These are phyloP conservation scores for Nitzschia palea DNA, from an alignment of 108 stramenopile species.

Conservation along the genomic window DNA sequence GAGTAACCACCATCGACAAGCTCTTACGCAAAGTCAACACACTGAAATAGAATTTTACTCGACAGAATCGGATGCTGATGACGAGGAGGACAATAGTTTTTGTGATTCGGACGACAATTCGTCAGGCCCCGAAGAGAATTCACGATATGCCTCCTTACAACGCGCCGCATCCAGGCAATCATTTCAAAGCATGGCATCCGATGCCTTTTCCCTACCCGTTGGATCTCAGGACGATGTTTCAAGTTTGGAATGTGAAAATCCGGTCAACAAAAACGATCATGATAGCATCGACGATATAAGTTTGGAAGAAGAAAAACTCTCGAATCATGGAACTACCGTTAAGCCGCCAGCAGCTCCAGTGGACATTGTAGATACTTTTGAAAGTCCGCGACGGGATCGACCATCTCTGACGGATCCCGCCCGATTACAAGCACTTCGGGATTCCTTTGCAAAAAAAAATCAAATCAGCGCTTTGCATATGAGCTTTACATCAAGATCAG, in stretches of 20 bases:
- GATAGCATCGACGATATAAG: not conserved
- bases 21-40: no score
- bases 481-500: not conserved
- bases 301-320: not conserved
- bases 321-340: no score
- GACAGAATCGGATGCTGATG: not conserved
- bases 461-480: not conserved
- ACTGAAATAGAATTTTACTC: constrained; percentile 6
- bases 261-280: not conserved
- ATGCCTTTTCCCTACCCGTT: constrained; percentile 11
- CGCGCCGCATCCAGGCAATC: constrained; percentile 8
- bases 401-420: no score
- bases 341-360: no score
- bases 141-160: not conserved
- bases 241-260: constrained; percentile 5
- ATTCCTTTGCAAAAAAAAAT: constrained; percentile 15
- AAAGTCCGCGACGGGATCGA: no score
- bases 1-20: no score
- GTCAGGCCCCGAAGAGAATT: not conserved
- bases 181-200: constrained; percentile 2
- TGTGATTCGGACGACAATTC: not conserved
- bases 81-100: constrained; percentile 6
- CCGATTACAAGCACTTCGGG: not conserved
- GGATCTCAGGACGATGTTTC: constrained; percentile 14
- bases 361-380: no score